Conservation (phyloP, 2,329 filamentous ascomycete species). For the Colletotrichum tropicale region DNA sequence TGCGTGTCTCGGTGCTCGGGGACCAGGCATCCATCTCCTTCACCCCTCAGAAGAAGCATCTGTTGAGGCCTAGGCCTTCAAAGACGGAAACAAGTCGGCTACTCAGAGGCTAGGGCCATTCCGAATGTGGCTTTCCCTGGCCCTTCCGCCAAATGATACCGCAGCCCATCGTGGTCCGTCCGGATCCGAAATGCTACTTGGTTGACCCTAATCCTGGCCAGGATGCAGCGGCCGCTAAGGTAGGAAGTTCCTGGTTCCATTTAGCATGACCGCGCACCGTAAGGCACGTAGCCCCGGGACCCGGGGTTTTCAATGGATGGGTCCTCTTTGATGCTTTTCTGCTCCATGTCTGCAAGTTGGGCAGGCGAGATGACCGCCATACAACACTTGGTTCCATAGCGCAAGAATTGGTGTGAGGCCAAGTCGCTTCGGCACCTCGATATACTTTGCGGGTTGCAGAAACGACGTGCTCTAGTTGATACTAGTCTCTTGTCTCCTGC, state of each 20-base stretch:
- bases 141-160: not conserved
- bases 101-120: not conserved
- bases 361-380: not conserved
- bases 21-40: not conserved
- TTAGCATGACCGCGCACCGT: not conserved
- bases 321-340: not conserved
- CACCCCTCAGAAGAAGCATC: not conserved
- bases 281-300: not conserved
- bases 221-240: constrained; percentile 16
- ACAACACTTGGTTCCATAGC: not conserved
- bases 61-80: not conserved
- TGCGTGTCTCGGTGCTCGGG: not conserved
- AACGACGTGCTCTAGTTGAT: not conserved
- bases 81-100: not conserved
- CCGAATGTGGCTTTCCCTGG: not conserved
- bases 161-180: not conserved
- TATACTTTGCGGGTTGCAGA: not conserved
- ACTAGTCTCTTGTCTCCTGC: not conserved
- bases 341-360: not conserved
- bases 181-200: not conserved
- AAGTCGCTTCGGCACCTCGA: not conserved
- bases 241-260: constrained; percentile 1
- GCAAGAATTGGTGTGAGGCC: not conserved
- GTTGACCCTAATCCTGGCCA: not conserved
- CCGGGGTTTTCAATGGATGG: not conserved